phyloP scores from a whole-genome alignment of 2,329 filamentous ascomycete genomes.

The Talaromyces piceae region DNA sequence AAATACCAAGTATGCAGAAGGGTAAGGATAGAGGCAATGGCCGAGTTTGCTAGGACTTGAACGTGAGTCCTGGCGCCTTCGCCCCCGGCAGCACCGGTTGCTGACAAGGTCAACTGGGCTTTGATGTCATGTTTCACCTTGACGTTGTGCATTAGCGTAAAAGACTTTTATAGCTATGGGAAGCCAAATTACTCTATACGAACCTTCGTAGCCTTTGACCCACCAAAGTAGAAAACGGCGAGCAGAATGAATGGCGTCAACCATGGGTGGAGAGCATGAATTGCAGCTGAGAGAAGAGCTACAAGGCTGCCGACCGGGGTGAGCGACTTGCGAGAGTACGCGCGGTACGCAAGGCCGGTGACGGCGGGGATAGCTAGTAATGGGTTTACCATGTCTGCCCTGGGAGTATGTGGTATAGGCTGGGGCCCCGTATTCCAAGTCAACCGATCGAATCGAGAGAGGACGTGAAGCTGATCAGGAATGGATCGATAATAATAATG shows the following conservation, averaged over 20 bases:
- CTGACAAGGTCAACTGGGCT: slow-evolving; percentile 67
- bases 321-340: slow-evolving; percentile 66
- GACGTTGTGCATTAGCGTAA: background rate
- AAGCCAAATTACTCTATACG: background rate
- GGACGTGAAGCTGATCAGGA: background rate
- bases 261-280: slow-evolving; percentile 90
- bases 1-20: slow-evolving; percentile 44
- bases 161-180: background rate
- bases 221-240: slow-evolving; percentile 76
- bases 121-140: slow-evolving; percentile 85
- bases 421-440: background rate
- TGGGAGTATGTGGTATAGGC: background rate
- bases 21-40: slow-evolving; percentile 62
- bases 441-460: background rate
- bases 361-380: slow-evolving; percentile 41
- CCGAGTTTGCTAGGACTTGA: slow-evolving; percentile 86
- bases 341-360: slow-evolving; percentile 56
- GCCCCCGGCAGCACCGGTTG: slow-evolving; percentile 62
- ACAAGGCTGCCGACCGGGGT: slow-evolving; percentile 67
- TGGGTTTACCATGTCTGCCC: slow-evolving; percentile 32
- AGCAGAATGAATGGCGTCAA: slow-evolving; percentile 82
- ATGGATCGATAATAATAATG: background rate
- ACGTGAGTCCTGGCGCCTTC: slow-evolving; percentile 77
- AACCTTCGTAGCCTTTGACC: slow-evolving; percentile 76
- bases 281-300: slow-evolving; percentile 64